Base-by-base conservation (phyloP, 2,329 filamentous ascomycete species). In the Arachnomyces sp. region DNA sequence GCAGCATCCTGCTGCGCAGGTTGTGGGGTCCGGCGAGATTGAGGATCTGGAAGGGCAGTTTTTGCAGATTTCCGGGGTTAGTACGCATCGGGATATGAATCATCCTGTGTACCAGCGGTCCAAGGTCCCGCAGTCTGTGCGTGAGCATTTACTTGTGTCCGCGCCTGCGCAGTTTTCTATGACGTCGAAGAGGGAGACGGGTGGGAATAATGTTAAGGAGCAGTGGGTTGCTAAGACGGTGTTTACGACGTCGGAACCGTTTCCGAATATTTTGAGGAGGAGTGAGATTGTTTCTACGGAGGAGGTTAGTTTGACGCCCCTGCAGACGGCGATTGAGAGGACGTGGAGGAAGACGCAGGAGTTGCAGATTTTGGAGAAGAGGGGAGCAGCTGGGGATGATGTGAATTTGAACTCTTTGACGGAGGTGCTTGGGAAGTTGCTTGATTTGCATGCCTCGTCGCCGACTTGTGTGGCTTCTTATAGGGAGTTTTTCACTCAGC, bases 21-120 rank as follows among this genome's bases (percentile, higher is more conserved):
- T 95, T 43, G 70, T 93, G 31, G 80, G 79, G 3, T 73, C 74
- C 20, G 77, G 77, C 5, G 79, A 79, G 18, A 72, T 81, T 8
- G 83, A 89, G 44, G 85, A 92, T 52, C 76, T 90, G 1, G 90
- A 96, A 63, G 90, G 90, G 9, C 90, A 96, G 54, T 95, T 85
- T 62, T 59, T 96, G 39, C 80, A 92, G 40, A 79, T 96, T 42
- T 90, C 79, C 29, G 73, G 84, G 6, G 77, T 96, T 38, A 87
- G 78, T 39, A 79, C 86, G 2, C 82, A 94, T 60, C 85, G 88
- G 32, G 84, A 95, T 56, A 71, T 93, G 18, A 66, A 67, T 1
- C 87, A 95, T 58, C 83, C 82, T 13, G 83, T 95, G 16, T 94
- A 86, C 61, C 89, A 94, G 61, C 80, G 89, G 18, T 77, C 84